Percentiles rank a stretch among this genome's conserved stretches.
Conservation (phyloP, 352 stramenopile genomes). For the Elongisporangium senticosum region DNA sequence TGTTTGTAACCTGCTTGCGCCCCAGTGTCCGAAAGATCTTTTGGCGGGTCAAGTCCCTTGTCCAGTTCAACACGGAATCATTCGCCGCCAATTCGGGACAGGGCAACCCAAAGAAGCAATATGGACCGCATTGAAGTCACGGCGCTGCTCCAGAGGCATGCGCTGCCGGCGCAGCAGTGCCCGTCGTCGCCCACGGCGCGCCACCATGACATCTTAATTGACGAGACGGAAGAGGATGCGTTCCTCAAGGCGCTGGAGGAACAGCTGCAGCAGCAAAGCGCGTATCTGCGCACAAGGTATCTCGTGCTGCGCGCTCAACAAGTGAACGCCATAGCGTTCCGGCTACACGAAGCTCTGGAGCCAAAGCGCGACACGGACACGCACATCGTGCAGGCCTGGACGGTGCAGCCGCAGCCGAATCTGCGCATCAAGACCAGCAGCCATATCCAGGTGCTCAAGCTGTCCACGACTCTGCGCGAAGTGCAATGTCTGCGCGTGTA, state of each 20-base stretch:
- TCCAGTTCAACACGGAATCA: not conserved
- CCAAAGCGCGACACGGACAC: slow-evolving; percentile 66
- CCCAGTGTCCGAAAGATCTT: not conserved
- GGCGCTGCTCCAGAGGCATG: slow-evolving; percentile 31
- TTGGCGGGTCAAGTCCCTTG: not conserved
- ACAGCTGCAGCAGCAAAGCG: slow-evolving; percentile 52
- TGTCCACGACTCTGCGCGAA: slow-evolving; percentile 79
- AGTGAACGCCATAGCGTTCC: slow-evolving; percentile 60
- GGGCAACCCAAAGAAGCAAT: not conserved
- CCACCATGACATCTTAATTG: slow-evolving; percentile 35
- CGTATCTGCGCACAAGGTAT: slow-evolving; percentile 39
- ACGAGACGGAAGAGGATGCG: slow-evolving; percentile 44
- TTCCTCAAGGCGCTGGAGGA: slow-evolving; percentile 71
- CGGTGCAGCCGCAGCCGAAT: slow-evolving; percentile 58
- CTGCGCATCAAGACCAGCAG: slow-evolving; percentile 65
- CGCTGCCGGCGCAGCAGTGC: slow-evolving; percentile 6
- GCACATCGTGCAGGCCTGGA: slow-evolving; percentile 61
- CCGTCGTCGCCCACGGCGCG: slow-evolving; percentile 1
- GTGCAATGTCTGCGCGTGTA: slow-evolving; percentile 61
- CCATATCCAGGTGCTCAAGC: slow-evolving; percentile 83
- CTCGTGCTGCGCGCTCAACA: slow-evolving; percentile 63
- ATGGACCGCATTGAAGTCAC: slow-evolving; percentile 65
- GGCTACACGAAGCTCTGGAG: slow-evolving; percentile 67
- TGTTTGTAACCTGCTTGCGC: not conserved
- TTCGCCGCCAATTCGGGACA: not conserved